A percentile compares a stretch with the other conserved stretches of the same genome.
Conservation (phyloP, 306 rosid genomes). For the Acacia crassicarpa region DNA sequence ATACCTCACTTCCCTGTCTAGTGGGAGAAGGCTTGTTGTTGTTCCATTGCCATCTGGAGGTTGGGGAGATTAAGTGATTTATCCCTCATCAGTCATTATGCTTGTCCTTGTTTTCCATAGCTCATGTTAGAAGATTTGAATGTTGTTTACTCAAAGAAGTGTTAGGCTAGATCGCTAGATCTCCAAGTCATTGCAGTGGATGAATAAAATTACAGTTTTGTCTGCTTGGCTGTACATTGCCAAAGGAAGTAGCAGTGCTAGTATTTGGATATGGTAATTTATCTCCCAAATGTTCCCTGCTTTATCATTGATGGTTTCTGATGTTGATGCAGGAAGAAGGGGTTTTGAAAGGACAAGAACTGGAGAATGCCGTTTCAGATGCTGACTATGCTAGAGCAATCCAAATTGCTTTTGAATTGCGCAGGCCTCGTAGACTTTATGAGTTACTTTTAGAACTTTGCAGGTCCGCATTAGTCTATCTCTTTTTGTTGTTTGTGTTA, state of each 20-base stretch:
- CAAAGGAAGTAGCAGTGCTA: not conserved
- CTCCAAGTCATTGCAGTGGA: not conserved
- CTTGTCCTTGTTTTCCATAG: not conserved
- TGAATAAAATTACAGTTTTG: not conserved
- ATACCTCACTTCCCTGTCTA: not conserved
- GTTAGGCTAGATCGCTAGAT: not conserved
- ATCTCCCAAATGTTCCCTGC: not conserved
- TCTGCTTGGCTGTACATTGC: constrained; percentile 2
- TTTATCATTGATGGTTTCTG: not conserved
- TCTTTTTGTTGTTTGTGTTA: not conserved
- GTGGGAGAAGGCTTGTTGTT: no score
- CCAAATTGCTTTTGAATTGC: constrained; percentile 80
- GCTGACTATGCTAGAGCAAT: constrained; percentile 86
- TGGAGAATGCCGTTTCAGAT: constrained; percentile 88
- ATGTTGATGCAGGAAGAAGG: constrained; percentile 75
- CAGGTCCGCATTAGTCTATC: constrained; percentile 56
- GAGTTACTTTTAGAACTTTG: constrained; percentile 66
- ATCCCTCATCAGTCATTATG: not conserved
- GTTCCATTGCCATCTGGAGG: not conserved
- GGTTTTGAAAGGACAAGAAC: constrained; percentile 90
- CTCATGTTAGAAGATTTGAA: not conserved
- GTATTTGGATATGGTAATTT: not conserved
- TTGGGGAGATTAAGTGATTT: not conserved
- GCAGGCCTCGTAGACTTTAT: constrained; percentile 77
- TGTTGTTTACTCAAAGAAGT: not conserved